These are phyloP conservation scores for Euphrasia arctica DNA, from an alignment of 305 asterid genomes.

Conservation along the genomic window DNA sequence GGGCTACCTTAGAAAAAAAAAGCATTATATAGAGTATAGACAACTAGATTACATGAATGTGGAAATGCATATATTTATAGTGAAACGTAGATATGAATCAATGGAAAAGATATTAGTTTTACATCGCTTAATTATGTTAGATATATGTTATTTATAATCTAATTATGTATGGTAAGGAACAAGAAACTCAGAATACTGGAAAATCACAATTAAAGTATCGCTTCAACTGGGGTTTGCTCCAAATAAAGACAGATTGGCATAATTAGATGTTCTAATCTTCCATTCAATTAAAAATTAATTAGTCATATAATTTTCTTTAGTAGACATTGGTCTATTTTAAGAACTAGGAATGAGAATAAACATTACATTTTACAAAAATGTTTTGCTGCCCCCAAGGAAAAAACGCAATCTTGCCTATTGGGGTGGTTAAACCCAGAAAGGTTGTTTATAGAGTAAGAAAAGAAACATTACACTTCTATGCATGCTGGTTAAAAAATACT, in stretches of 20 bases:
- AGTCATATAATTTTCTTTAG: neutral
- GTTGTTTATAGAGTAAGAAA: neutral
- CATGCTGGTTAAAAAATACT: constrained; percentile 30
- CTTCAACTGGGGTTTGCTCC: neutral
- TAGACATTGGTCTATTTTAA: constrained; percentile 14
- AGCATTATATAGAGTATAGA: neutral
- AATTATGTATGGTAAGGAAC: neutral
- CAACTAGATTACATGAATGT: constrained; percentile 3
- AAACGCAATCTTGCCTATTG: neutral
- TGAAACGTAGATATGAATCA: neutral
- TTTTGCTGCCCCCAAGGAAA: neutral
- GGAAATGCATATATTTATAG: neutral
- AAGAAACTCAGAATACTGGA: neutral
- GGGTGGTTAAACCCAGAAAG: neutral
- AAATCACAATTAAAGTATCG: constrained; percentile 11
- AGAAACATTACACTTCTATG: neutral
- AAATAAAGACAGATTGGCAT: constrained; percentile 1
- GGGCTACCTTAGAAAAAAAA: neutral
- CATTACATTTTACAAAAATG: neutral
- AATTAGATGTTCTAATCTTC: constrained; percentile 9
- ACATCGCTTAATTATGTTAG: neutral
- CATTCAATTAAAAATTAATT: neutral
- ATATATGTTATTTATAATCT: too few species aligned
- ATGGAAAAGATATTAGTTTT: constrained; percentile 4
- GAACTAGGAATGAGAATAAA: neutral